phyloP scores from a whole-genome alignment of 768 basidiomycete genomes.

The Dacryopinax primogenitus region DNA sequence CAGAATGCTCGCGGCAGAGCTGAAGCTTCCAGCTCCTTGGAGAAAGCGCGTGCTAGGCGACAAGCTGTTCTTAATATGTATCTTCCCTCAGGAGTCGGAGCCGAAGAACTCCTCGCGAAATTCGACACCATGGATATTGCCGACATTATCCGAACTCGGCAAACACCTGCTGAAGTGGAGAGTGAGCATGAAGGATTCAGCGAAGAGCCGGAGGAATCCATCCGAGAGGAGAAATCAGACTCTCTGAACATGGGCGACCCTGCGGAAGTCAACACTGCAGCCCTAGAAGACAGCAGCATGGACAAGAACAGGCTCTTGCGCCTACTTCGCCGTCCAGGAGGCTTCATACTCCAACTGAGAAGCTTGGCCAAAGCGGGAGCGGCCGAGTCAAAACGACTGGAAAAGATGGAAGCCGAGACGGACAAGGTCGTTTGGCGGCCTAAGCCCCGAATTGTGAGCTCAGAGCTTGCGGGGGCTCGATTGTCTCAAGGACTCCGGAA shows the following conservation, averaged over 20 bases:
- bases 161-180: constrained; percentile 1
- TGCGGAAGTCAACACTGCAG: neutral
- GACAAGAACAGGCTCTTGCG: neutral
- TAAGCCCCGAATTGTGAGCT: neutral
- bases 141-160: neutral
- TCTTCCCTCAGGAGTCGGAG: neutral
- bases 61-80: neutral
- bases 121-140: constrained; percentile 6
- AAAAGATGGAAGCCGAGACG: neutral
- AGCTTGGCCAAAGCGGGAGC: neutral
- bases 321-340: neutral
- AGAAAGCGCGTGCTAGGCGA: neutral
- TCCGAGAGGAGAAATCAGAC: neutral
- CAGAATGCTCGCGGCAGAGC: neutral
- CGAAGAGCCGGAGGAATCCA: neutral
- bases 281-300: neutral
- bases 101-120: neutral
- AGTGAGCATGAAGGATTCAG: constrained; percentile 1
- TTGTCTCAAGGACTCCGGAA: neutral
- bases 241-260: neutral
- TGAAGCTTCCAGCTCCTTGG: neutral
- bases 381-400: neutral
- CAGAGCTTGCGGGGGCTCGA: neutral
- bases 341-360: neutral
- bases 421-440: neutral